Evolutionary conservation across 2,329 filamentous ascomycete genomes (phyloP).

Genomic region (Fusarium anthophilum): DNA sequence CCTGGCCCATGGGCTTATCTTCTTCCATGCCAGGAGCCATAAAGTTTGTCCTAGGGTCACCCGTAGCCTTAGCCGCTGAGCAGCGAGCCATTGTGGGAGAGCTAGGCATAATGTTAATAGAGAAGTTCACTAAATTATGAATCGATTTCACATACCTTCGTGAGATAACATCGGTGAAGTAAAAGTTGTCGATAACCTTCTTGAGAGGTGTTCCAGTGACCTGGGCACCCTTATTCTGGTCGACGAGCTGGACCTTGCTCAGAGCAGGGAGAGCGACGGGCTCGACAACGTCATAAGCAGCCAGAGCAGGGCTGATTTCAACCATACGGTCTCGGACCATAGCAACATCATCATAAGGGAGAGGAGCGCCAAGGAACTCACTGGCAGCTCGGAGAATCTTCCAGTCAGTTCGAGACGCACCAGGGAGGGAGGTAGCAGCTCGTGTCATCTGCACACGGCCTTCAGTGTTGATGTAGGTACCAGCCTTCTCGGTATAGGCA

Average conservation of each 20-base stretch:
- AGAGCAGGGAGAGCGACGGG: constrained; percentile 76
- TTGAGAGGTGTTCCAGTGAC: constrained; percentile 77
- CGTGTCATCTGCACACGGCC: constrained; percentile 95
- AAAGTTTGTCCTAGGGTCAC: constrained; percentile 80
- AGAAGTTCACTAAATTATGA: constrained; percentile 6
- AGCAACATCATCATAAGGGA: constrained; percentile 94
- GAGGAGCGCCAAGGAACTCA: constrained; percentile 86
- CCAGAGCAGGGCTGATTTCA: constrained; percentile 90
- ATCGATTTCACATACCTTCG: constrained; percentile 74
- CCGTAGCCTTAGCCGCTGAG: constrained; percentile 88
- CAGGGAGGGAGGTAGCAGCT: constrained; percentile 86
- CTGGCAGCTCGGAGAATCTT: constrained; percentile 95
- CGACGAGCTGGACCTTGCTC: constrained; percentile 93
- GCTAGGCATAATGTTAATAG: constrained; percentile 58
- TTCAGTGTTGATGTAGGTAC: constrained; percentile 97
- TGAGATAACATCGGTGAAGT: constrained; percentile 96
- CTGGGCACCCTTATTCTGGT: constrained; percentile 92
- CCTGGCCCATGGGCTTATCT: constrained; percentile 68
- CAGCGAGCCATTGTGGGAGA: constrained; percentile 98
- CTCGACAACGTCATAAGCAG: constrained; percentile 92
- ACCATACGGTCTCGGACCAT: constrained; percentile 91
- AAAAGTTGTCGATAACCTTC: constrained; percentile 94
- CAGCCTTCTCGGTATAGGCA: constrained; percentile 96
- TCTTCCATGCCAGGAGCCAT: constrained; percentile 77
- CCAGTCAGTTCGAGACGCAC: constrained; percentile 95